Evolutionary conservation across 2,329 filamentous ascomycete species (phyloP), one percentile per base, ranked within the genome.

Genomic region (Apiospora pterosperma): DNA sequence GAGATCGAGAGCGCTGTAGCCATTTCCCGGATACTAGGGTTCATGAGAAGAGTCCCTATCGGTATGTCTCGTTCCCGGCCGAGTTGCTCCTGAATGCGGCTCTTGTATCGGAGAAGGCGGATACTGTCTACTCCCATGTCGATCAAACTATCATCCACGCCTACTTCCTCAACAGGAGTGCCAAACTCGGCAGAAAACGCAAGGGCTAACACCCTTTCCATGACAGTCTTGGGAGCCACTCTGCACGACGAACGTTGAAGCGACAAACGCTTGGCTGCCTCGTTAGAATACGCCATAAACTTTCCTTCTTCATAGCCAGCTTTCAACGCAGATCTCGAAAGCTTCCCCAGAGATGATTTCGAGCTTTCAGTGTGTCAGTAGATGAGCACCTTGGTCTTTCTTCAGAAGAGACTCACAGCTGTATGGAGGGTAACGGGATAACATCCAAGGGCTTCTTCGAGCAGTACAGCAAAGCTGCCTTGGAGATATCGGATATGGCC

Each of bases 371-470:
- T 4, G 5, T 34, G 48, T 58, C 14, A 58, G 48, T 12, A 16
- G n/a, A n/a, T 5, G 0, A n/a, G 11, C 11, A 3, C 19, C 38
- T 4, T 8, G 21, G 12, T 4, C 19, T 7, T 4, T 42, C 7
- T 12, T 12, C 8, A 19, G 12, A 31, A n/a, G 3, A 55, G 28
- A 41, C 36, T 25, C 25, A 19, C 38, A 65, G 38, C 28, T 55
- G 38, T 3, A 10, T 34, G 1, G 28, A 5, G 14, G 64, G 61
- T 4, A 65, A 25, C 6, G 64, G 61, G 19, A 65, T 61, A 78
- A 63, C 36, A 10, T 21, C 36, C 21, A 23, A 11, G 1, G 64
- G 64, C 25, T 61, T 61, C 39, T 31, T 63, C 2, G 64, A 42
- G 21, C 64, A 65, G 42, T 65, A 60, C 2, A 65, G 19, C 28